phyloP scores from a whole-genome alignment of 1,284 basidiomycete species.

The Apiotrichum domesticum region DNA sequence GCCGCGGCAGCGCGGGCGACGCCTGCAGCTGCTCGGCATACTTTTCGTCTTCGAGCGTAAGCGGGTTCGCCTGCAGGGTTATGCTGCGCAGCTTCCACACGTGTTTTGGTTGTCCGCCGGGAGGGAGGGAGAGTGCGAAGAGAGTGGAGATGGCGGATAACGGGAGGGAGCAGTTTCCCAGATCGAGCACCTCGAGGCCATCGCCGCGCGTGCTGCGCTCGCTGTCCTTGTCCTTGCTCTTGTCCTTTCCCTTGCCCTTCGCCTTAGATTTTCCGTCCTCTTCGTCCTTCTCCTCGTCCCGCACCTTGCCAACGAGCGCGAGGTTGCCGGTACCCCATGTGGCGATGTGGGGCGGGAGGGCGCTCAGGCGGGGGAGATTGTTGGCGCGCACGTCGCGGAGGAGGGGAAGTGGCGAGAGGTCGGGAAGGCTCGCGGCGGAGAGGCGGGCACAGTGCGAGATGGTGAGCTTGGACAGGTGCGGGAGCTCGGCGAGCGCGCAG shows the following conservation, averaged over 20 bases:
- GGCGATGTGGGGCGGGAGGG: conserved; percentile 29
- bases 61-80: conserved; percentile 39
- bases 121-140: conserved; percentile 17
- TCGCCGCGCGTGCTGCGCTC: conserved; percentile 19
- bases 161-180: conserved; percentile 41
- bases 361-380: conserved; percentile 34
- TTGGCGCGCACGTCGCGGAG: conserved; percentile 43
- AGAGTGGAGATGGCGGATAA: conserved; percentile 17
- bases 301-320: conserved; percentile 16
- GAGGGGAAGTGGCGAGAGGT: conserved; percentile 36
- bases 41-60: conserved; percentile 26
- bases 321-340: conserved; percentile 40
- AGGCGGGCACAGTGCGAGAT: conserved; percentile 42
- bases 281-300: not conserved
- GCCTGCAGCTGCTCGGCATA: conserved; percentile 33
- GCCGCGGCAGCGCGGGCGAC: conserved; percentile 28
- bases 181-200: conserved; percentile 40
- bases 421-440: conserved; percentile 26
- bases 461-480: conserved; percentile 40
- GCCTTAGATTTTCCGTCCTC: no score
- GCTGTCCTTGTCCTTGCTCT: no score
- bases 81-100: conserved; percentile 30
- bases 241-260: no score
- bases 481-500: conserved; percentile 16
- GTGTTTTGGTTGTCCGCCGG: conserved; percentile 3